Evolutionary conservation across 2,329 filamentous ascomycete species (phyloP), one percentile per base, ranked within the genome.

Genomic region (Verticillium longisporum): DNA sequence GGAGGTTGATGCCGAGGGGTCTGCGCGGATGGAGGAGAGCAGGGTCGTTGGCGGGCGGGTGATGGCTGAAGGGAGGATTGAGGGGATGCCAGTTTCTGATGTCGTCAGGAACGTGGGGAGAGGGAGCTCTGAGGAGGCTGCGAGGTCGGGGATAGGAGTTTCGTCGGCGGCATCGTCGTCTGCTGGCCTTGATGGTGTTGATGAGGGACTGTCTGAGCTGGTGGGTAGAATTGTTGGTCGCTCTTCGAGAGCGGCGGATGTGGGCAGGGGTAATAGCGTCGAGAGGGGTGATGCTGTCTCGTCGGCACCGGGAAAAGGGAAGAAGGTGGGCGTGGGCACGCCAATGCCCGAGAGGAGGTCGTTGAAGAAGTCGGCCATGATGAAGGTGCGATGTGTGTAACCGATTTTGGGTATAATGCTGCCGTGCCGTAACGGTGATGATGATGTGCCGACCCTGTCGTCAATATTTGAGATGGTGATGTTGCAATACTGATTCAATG

Each of bases 321-420:
- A 26, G 2, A 56, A 31, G 33, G 57, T 56, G 5, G 55, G 31
- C 32, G 21, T 60, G 6, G 58, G 58, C 14, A 14, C 53, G 53
- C 33, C 10, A 26, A 59, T 55, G 13, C 37, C 18, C 31, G 21
- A 14, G 18, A 61, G 37, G 15, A 57, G 38, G 7, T 56, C 58
- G 15, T 60, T 41, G 9, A 56, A 45, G 21, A 62, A 50, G 4
- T 61, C 62, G 38, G 63, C 56, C 63, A 65, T 65, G 41, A 18
- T 59, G 55, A 32, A 36, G 57, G 36, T 57, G 14, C 57, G 53
- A 38, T 31, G 13, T n/a, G 32, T 55, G 26, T 13, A 4, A 31
- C 5, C 13, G 45, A 11, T 10, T 21, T n/a, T 21, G 45, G n/a
- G 7, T 53, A 41, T 41, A 41, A 6, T 26, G 26, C 26, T n/a